Conservation (phyloP, 2,329 filamentous ascomycete species). For the Fusarium sp. region DNA sequence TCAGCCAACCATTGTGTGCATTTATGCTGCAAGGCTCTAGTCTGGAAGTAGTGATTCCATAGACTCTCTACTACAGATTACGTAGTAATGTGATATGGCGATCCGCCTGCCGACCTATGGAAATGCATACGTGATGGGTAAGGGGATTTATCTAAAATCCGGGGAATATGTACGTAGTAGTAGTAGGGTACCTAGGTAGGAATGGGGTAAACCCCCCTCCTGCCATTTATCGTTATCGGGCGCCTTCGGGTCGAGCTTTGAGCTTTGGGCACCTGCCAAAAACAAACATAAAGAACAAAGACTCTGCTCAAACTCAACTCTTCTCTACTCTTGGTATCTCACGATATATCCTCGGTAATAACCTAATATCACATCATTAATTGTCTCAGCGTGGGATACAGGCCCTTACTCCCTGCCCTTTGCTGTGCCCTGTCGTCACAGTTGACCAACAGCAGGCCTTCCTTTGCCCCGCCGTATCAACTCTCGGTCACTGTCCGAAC, state of each 20-base stretch:
- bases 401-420: slow-evolving; percentile 34
- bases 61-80: too few species aligned
- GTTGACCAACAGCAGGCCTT: slow-evolving; percentile 36
- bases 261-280: slow-evolving; percentile 14
- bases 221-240: slow-evolving; percentile 30
- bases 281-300: slow-evolving; percentile 21
- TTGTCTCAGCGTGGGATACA: slow-evolving; percentile 25
- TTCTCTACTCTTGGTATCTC: slow-evolving; percentile 1
- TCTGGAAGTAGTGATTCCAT: background rate
- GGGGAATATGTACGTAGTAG: slow-evolving; percentile 30
- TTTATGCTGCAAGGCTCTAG: too few species aligned
- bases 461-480: slow-evolving; percentile 34
- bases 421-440: slow-evolving; percentile 30
- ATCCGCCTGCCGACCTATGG: too few species aligned
- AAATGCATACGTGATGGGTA: slow-evolving; percentile 12
- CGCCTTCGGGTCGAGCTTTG: slow-evolving; percentile 28
- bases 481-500: slow-evolving; percentile 46
- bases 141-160: slow-evolving; percentile 28
- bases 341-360: slow-evolving; percentile 22
- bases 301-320: slow-evolving; percentile 1
- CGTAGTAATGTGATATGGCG: too few species aligned
- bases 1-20: too few species aligned
- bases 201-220: slow-evolving; percentile 8
- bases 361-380: slow-evolving; percentile 5
- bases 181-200: slow-evolving; percentile 15